These are phyloP conservation scores for Stenogyne calaminthoides DNA, from an alignment of 305 asterid species.

Conservation along the genomic window DNA sequence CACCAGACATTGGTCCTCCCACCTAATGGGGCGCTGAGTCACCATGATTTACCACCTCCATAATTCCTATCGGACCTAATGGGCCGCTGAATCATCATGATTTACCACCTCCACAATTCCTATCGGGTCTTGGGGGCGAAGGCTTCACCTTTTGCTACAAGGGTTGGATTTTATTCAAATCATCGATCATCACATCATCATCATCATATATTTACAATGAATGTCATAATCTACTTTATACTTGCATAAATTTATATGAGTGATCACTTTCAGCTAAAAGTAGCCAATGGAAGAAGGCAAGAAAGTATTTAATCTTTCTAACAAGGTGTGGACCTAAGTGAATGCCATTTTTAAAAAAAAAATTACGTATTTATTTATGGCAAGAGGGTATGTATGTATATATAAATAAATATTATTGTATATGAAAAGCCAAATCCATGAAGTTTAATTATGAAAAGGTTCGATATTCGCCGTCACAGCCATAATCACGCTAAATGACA, in stretches of 20 bases:
- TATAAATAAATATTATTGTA: neutral
- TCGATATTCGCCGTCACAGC: slow-evolving; percentile 63
- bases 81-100: no score
- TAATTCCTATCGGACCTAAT: no score
- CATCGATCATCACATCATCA: slow-evolving; percentile 17
- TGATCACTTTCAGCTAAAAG: slow-evolving; percentile 37
- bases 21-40: no score
- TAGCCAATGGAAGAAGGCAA: slow-evolving; percentile 23
- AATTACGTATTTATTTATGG: neutral
- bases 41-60: no score
- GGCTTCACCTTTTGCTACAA: no score
- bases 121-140: no score
- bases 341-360: neutral
- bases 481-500: slow-evolving; percentile 44
- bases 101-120: no score
- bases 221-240: slow-evolving; percentile 36
- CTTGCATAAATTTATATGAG: slow-evolving; percentile 20
- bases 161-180: neutral
- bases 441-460: slow-evolving; percentile 34
- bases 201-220: slow-evolving; percentile 30
- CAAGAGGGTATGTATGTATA: neutral
- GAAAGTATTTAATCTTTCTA: slow-evolving; percentile 44
- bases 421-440: slow-evolving; percentile 24
- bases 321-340: slow-evolving; percentile 33
- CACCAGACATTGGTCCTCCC: no score